Evolutionary conservation across 768 basidiomycete genomes (phyloP).

Genomic region (Podaxis sp.): DNA sequence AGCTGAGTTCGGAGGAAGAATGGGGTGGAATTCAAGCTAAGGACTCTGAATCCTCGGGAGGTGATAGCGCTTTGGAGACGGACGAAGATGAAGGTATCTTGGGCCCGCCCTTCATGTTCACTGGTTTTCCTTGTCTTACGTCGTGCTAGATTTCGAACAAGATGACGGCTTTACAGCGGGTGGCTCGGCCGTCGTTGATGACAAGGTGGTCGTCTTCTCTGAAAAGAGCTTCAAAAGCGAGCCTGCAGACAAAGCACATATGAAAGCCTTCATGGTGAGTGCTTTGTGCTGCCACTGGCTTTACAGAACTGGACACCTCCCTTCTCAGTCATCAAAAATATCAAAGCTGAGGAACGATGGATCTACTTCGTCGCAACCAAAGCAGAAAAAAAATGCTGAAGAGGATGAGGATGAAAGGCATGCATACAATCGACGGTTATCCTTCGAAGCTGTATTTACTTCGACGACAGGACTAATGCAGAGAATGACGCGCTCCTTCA

Average conservation of each 20-base stretch:
- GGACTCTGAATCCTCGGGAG: constrained; percentile 18
- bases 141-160: constrained; percentile 34
- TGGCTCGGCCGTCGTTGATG: constrained; percentile 27
- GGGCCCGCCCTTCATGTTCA: not conserved
- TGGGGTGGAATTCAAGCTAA: constrained; percentile 34
- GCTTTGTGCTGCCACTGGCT: not conserved
- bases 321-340: constrained; percentile 72
- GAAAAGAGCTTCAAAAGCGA: constrained; percentile 21
- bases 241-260: constrained; percentile 38
- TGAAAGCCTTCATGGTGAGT: constrained; percentile 76
- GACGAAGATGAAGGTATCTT: constrained; percentile 13
- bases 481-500: constrained; percentile 81
- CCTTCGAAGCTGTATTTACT: constrained; percentile 3
- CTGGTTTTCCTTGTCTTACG: not conserved
- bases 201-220: constrained; percentile 57
- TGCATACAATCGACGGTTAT: constrained; percentile 7
- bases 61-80: constrained; percentile 16
- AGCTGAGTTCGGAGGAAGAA: constrained; percentile 29
- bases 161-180: constrained; percentile 44
- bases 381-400: constrained; percentile 36
- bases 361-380: constrained; percentile 17
- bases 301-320: not conserved
- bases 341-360: constrained; percentile 49
- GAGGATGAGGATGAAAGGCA: constrained; percentile 66
- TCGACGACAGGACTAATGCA: constrained; percentile 55